Evolutionary conservation across 2,329 filamentous ascomycete species (phyloP).

Genomic region (Daldinia sp.): DNA sequence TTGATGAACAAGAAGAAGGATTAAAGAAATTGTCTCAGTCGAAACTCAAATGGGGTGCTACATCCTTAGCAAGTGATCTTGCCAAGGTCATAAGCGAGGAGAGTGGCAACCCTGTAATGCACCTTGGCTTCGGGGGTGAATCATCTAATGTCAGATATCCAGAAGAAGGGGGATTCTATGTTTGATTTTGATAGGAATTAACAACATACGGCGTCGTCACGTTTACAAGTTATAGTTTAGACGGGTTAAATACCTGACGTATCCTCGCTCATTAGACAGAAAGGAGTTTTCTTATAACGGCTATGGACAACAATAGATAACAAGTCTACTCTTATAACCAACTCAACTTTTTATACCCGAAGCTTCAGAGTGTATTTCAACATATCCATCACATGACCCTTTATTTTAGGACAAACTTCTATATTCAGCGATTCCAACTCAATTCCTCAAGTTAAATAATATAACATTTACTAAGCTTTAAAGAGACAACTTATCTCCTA

Average conservation of each 20-base stretch:
- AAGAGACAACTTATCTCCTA: not conserved
- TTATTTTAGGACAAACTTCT: no score
- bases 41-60: conserved; percentile 5
- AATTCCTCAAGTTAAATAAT: not conserved
- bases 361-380: not conserved
- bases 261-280: not conserved
- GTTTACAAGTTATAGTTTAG: not conserved
- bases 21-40: not conserved
- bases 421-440: no score
- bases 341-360: not conserved
- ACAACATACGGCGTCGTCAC: not conserved
- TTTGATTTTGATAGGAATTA: not conserved
- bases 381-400: not conserved
- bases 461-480: not conserved
- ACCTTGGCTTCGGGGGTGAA: not conserved
- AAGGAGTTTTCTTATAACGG: not conserved
- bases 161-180: not conserved
- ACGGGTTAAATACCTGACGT: no score
- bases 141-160: not conserved
- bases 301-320: not conserved
- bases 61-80: not conserved
- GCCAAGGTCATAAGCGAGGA: not conserved
- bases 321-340: not conserved
- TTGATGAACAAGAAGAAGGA: not conserved
- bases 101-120: not conserved